Base-by-base conservation (phyloP, 2,329 filamentous ascomycete genomes). In the Bimuria novae-zelandiae region DNA sequence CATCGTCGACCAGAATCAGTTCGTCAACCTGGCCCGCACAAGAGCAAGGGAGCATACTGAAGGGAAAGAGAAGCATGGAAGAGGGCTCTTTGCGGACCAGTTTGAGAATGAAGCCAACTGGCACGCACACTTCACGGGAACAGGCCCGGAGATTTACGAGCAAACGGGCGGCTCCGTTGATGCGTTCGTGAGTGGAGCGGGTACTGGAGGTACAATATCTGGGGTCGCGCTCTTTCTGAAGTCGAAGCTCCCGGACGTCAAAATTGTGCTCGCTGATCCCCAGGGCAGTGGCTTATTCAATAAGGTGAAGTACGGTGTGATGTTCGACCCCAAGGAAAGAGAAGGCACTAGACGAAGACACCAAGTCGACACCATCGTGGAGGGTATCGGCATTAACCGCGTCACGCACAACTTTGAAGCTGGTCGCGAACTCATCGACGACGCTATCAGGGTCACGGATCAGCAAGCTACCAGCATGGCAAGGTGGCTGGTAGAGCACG, bases 331-430 rank as follows among this genome's bases (percentile, higher is more conserved):
- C 0, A 95, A 90, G 25, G 94, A 99, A 76, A 84, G 83, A 59
- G 94, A 99, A 79, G 94, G 94, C 3, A 97, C 93, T 11, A 82
- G 94, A 12, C 83, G 95, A 43, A 82, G 94, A 54, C 87, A 90
- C 65, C 95, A 99, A 75, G 91, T 99, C 47, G 95, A 99, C 77
- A 92, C 89, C 4, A 90, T 99, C 59, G 91, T 99, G 23, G 95
- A 99, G 76, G 94, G 94, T 1, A 90, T 99, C 59, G 94, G 94
- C 1, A 89, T 97, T 73, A 99, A 96, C 71, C 87, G 94, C 2
- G 82, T 96, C n/a, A 99, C 94, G 1, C 84, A 86, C 48, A 99
- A 97, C 73, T 94, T 99, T 60, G 90, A 96, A 70, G 88, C 87
- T 23, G 94, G 93, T 0, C 82, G 90, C 60, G 87, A 93, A 67